phyloP scores from a whole-genome alignment of 2,329 filamentous ascomycete species.

The Pseudocercospora fuligena region DNA sequence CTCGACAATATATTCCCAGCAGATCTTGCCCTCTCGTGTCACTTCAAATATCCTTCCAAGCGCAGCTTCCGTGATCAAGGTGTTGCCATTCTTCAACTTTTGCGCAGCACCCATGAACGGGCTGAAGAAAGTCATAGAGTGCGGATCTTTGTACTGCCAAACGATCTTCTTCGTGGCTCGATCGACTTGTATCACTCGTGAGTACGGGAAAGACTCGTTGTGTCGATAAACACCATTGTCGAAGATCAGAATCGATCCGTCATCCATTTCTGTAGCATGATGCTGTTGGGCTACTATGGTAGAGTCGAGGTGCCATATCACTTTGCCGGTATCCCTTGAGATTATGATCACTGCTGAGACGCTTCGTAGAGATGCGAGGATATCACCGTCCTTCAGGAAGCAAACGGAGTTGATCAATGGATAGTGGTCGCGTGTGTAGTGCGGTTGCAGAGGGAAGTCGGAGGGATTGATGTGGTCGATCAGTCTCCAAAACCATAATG shows the following conservation, averaged over 20 bases:
- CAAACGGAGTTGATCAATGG: slow-evolving; percentile 53
- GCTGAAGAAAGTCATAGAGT: slow-evolving; percentile 50
- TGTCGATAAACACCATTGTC: slow-evolving; percentile 53
- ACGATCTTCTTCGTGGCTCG: slow-evolving; percentile 46
- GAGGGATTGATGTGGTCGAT: slow-evolving; percentile 48
- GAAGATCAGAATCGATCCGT: slow-evolving; percentile 52
- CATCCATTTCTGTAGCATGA: slow-evolving; percentile 48
- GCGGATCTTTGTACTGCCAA: slow-evolving; percentile 52
- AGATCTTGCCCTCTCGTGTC: slow-evolving; percentile 46
- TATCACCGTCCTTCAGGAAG: slow-evolving; percentile 47
- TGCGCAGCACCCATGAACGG: slow-evolving; percentile 56
- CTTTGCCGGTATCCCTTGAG: slow-evolving; percentile 45
- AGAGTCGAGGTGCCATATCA: slow-evolving; percentile 50
- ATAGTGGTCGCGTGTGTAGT: slow-evolving; percentile 50
- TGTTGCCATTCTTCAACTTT: slow-evolving; percentile 48
- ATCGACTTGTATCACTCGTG: slow-evolving; percentile 49
- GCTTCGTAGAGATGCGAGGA: slow-evolving; percentile 51
- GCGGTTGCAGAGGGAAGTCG: slow-evolving; percentile 48
- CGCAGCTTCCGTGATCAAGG: slow-evolving; percentile 50
- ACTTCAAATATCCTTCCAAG: slow-evolving; percentile 54
- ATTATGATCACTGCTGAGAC: slow-evolving; percentile 52
- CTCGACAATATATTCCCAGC: slow-evolving; percentile 53
- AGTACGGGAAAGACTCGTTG: slow-evolving; percentile 48
- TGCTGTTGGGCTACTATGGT: slow-evolving; percentile 52
- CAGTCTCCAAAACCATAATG: slow-evolving; percentile 52